These are phyloP conservation scores for Mycena vulgaris DNA, from an alignment of 768 basidiomycete genomes.

Conservation along the genomic window DNA sequence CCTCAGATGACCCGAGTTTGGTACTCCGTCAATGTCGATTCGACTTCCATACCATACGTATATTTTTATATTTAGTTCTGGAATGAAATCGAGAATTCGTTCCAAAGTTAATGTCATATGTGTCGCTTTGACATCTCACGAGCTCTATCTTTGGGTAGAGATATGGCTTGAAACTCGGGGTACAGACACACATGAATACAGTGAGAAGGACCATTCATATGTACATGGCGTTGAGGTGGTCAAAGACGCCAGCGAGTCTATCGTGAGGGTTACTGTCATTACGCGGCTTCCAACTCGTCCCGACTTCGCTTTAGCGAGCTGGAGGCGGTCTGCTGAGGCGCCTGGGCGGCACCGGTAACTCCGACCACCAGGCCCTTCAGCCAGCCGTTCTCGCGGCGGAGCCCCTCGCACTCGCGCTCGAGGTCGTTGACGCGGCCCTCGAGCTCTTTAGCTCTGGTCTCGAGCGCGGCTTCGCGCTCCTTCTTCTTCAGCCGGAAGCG, in stretches of 20 bases:
- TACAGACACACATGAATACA: slow-evolving; percentile 21
- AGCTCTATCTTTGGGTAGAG: too few relatives aligned
- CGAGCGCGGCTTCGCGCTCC: slow-evolving; percentile 92
- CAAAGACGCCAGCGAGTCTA: slow-evolving; percentile 15
- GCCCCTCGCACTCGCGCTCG: slow-evolving; percentile 92
- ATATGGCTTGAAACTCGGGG: background rate
- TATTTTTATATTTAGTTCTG: too few relatives aligned
- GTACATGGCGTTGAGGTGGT: slow-evolving; percentile 19
- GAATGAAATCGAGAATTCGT: too few relatives aligned
- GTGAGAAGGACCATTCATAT: slow-evolving; percentile 13
- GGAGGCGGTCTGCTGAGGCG: slow-evolving; percentile 43
- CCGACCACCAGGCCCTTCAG: slow-evolving; percentile 91
- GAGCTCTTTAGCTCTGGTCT: slow-evolving; percentile 88
- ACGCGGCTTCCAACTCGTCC: slow-evolving; percentile 45
- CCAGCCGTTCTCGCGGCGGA: slow-evolving; percentile 94
- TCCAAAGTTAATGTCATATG: background rate
- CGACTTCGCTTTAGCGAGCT: slow-evolving; percentile 49
- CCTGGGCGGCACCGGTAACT: slow-evolving; percentile 80
- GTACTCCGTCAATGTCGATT: too few relatives aligned
- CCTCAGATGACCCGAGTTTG: too few relatives aligned
- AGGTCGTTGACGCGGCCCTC: slow-evolving; percentile 84
- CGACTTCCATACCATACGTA: too few relatives aligned
- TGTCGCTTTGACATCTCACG: background rate
- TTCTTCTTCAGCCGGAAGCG: slow-evolving; percentile 97
- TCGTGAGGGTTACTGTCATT: background rate